Evolutionary conservation across 805 yeast species (phyloP).

Genomic region (Pichia membranifaciens): DNA sequence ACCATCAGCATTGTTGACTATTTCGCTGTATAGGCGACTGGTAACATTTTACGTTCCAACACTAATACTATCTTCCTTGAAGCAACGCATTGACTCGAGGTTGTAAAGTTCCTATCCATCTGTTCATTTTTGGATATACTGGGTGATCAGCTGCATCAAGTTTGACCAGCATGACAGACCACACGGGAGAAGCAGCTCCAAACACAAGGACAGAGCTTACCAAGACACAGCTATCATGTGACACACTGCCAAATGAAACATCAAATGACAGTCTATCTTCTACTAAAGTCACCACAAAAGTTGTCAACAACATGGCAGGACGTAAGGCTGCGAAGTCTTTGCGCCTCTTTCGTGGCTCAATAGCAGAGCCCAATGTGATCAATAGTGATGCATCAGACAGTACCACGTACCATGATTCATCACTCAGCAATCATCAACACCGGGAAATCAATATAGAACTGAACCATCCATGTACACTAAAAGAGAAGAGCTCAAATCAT

Average conservation of each 20-base stretch:
- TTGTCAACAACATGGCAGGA: constrained; percentile 26
- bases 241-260: not conserved
- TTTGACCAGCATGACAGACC: too few species aligned
- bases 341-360: constrained; percentile 39
- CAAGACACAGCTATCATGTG: too few species aligned
- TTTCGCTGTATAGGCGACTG: too few species aligned
- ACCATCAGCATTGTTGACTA: too few species aligned
- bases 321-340: constrained; percentile 42
- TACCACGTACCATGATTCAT: not conserved
- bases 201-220: too few species aligned
- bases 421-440: not conserved
- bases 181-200: too few species aligned
- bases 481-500: not conserved
- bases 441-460: not conserved
- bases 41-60: too few species aligned
- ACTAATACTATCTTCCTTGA: too few species aligned
- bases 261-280: constrained; percentile 5
- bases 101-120: too few species aligned
- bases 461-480: constrained; percentile 6
- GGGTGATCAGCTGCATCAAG: too few species aligned
- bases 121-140: too few species aligned
- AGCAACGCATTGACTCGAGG: too few species aligned
- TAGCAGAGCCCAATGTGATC: not conserved
- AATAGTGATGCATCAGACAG: not conserved
- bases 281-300: constrained; percentile 8